phyloP scores from a whole-genome alignment of 345 rosid species.

The thale cress (Arabidopsis thaliana) region TAIR10.1 NC_003075.7:15478001-15478500 shows the following conservation, averaged over 20 bases:
- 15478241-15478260: background rate
- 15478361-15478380: conserved; percentile 18
- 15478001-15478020: background rate
- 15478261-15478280: background rate
- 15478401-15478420: background rate
- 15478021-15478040: background rate
- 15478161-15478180: no score
- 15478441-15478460: background rate
- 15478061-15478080: background rate
- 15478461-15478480: background rate
- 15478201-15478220: background rate
- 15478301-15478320: conserved; percentile 9
- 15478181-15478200: background rate
- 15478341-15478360: background rate
- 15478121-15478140: background rate
- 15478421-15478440: conserved; percentile 7
- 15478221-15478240: background rate
- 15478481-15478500: background rate
- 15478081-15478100: no score
- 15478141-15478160: background rate
- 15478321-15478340: background rate
- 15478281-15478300: background rate
- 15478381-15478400: conserved; percentile 15
- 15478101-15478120: no score
- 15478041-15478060: no score